Evolutionary conservation across 345 rosid species (phyloP).

Genomic region (Citrus australasica): DNA sequence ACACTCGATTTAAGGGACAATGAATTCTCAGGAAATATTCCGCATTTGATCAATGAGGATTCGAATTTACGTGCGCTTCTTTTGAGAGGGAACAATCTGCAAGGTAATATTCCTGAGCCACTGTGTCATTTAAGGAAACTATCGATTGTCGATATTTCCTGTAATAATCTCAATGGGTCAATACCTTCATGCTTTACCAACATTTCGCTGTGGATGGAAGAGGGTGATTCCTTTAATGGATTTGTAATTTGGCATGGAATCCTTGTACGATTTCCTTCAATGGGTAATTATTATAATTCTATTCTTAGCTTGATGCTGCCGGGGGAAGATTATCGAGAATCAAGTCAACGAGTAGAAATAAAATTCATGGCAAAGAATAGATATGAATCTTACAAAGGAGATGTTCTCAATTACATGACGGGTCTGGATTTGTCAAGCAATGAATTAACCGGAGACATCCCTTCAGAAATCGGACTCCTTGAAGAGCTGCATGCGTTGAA

Average conservation of each 20-base stretch:
- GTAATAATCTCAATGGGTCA: neutral
- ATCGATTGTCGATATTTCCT: neutral
- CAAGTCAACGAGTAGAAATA: neutral
- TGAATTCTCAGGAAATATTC: neutral
- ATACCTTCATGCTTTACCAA: conserved; percentile 9
- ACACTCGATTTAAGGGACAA: neutral
- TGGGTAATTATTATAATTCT: neutral
- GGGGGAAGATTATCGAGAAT: too few relatives aligned
- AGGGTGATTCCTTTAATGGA: neutral
- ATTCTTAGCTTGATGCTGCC: neutral
- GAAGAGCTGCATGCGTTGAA: conserved; percentile 17
- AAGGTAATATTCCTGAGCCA: neutral
- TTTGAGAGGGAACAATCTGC: neutral
- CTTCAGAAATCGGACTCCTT: conserved; percentile 18
- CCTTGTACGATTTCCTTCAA: too few relatives aligned
- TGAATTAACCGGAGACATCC: conserved; percentile 19
- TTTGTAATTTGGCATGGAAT: too few relatives aligned
- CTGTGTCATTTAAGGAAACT: neutral
- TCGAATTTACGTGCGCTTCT: too few relatives aligned
- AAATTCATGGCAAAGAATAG: conserved; percentile 21
- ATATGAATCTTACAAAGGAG: conserved; percentile 18
- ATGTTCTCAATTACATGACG: neutral
- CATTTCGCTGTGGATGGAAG: too few relatives aligned
- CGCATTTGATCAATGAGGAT: neutral
- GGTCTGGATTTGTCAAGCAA: conserved; percentile 28